Evolutionary conservation across 2,329 filamentous ascomycete genomes (phyloP), one percentile per base, ranked within the genome.

Genomic region (Hymenoscyphus repandus): DNA sequence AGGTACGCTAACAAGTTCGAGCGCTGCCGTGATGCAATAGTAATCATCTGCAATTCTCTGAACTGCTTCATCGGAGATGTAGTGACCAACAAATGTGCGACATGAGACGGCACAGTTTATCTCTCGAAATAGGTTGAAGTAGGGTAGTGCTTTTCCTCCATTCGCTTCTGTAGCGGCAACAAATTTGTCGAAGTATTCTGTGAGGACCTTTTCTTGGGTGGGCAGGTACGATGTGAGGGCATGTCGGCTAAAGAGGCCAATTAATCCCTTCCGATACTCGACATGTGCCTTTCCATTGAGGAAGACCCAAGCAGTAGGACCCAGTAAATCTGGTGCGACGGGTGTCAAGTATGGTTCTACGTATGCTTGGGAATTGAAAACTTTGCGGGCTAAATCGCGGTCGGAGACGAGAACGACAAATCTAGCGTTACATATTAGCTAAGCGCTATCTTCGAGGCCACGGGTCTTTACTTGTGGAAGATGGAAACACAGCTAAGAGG

Each of bases 1-100:
- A 3, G 87, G 86, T 62, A 90, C 82, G 69, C 90, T 90, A 72
- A 91, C 87, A 18, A 91, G 76, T 67, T 91, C 87, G 39, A 91
- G 76, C 0, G 88, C 86, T 18, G 83, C 86, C 4, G 87, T 91
- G 60, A 87, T 85, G 53, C 83, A 74, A 68, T 89, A 90, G 68
- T 87, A 91, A 68, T 91, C 86, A 62, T 90, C 82, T 15, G 86
- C 83, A 51, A 91, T 87, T 66, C 78, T 84, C 72, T 87, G 83
- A 51, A 91, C 79, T 4, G 80, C 77, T 53, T 82, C 79, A 39
- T 88, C 79, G 7, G 80, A 80, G 68, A 90, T 88, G 72, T 90
- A 90, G 69, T 89, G 79, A 20, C 88, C 87, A 42, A 90, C 86
- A 63, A 91, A 91, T 7, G 87, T 90, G 43, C 86, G 79, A 71